Base-by-base conservation (phyloP, 129 eudicot species). In the Lactuca saligna region DNA sequence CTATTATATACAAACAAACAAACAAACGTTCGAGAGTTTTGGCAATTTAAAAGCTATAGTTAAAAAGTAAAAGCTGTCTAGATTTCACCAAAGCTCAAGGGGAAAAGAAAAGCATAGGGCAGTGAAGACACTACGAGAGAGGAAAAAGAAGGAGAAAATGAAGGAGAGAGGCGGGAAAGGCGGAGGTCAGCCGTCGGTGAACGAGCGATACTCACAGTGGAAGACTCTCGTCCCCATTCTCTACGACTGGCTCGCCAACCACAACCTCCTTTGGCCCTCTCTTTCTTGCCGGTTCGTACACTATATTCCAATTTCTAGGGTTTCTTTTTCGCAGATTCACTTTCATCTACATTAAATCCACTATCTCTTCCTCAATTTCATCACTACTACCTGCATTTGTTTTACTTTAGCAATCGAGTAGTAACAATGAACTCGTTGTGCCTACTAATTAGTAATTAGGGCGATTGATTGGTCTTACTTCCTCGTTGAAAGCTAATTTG, bases 181-280 rank as follows among this genome's bases (percentile, higher is more conserved):
- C 66, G 79, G 78, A 63, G 57, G 62, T 10, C 69, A 56, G 66
- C 38, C 80, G 53, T 63, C 97, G 56, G 89, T 82, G 66, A 93
- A 91, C 73, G 95, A 87, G 8, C 77, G 88, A 0, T 91, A 91
- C 80, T 66, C 81, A 0, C 95, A 91, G 51, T 91, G 97, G 97
- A 91, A 91, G 67, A 83, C 92, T 3, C 82, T 87, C 20, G 88
- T 91, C 53, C 97, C 97, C 4, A 80, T 91, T n/a, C 92, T 91
- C 54, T 91, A 91, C 88, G 97, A 91, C 59, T 91, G 96, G 97
- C 80, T 87, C 15, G 89, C 96, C 29, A 91, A 91, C 54, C 97
- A 91, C 82, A 91, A 91, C 73, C 97, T 91, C 69, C 69, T 91
- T 2, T 91, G 97, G 97, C 97, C 97, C 41, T 91, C 97, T 17